Base-by-base conservation (phyloP, 169 alveolate genomes). In the Cystoisospora suis region DNA sequence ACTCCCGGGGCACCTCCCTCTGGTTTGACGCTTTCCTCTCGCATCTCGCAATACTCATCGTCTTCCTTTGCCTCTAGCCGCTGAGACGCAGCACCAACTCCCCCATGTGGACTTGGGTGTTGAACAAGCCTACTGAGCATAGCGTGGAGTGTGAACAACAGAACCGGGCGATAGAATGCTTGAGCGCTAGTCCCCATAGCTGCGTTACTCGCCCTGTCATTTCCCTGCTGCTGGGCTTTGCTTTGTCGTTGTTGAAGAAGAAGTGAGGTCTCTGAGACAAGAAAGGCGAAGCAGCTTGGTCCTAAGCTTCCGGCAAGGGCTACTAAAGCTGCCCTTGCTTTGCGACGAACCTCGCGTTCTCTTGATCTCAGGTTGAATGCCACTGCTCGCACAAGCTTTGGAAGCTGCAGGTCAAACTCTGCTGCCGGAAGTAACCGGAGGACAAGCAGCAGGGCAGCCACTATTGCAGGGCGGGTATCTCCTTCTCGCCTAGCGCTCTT, bases 321-420 rank as follows among this genome's bases (percentile, higher is more conserved):
- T 38, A 49, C 61, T 42, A 90, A 32, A 1, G 93, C 93, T 44
- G 75, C 86, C n/a, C 93, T 75, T n/a, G 93, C 93, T 65, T 70
- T 75, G 29, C 93, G 93, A 3, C 93, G 49, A 20, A 79, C 81
- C 40, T 58, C 80, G 29, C 93, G 86, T 36, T 90, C 90, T 3
- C 93, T 89, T 0, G 93, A 90, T 9, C 88, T 61, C 5, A 88
- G 88, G 59, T 75, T 53, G 83, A 88, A 42, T 36, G 92, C 88
- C 29, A 88, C 49, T 7, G 79, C 44, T 29, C 88, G 92, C 44
- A 88, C 92, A 7, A 88, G 92, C n/a, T 81, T 81, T 29, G 92
- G 92, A 9, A 88, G 92, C 87, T 88, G 86, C 88, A 38, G n/a
- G 40, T 88, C 59, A 58, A 88, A 88, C 56, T 75, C 87, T 17